phyloP scores from a whole-genome alignment of 192 early-diverging fungal genomes.

The Allomyces javanicus region DNA sequence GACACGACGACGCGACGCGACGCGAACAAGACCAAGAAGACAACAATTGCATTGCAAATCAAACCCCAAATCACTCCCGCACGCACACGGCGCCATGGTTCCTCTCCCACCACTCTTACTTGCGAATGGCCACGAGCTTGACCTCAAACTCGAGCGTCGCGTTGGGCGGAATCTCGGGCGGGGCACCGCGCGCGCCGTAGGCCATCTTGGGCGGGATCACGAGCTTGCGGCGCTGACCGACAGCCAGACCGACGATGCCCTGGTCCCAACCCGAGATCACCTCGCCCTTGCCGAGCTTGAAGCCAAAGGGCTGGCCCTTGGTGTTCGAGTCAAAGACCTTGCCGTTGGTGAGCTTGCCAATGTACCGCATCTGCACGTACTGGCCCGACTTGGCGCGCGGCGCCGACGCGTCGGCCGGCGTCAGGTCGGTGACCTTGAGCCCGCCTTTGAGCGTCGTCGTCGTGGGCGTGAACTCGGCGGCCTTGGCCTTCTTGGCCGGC shows the following conservation, averaged over 20 bases:
- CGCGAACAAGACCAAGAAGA: no score
- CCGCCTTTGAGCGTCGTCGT: conserved; percentile 48
- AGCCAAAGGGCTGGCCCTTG: conserved; percentile 71
- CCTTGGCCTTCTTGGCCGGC: conserved; percentile 17
- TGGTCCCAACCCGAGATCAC: conserved; percentile 96
- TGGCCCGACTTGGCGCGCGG: conserved; percentile 5
- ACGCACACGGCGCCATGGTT: no score
- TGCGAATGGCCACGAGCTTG: conserved; percentile 48
- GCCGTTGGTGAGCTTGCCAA: conserved; percentile 77
- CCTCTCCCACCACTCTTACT: conserved; percentile 13
- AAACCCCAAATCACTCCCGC: no score
- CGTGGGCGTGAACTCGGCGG: conserved; percentile 23
- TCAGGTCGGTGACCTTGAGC: conserved; percentile 61
- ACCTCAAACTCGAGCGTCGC: conserved; percentile 81
- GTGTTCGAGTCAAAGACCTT: conserved; percentile 94
- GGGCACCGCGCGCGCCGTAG: conserved; percentile 63
- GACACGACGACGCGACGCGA: no score
- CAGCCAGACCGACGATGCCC: conserved; percentile 73
- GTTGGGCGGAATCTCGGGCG: conserved; percentile 80
- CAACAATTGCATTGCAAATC: no score
- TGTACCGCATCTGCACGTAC: conserved; percentile 71
- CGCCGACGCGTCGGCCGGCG: conserved; percentile 6
- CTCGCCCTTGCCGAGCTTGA: conserved; percentile 68
- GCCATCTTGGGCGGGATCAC: conserved; percentile 64
- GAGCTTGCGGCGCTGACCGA: conserved; percentile 75